A percentile compares a stretch with the other conserved stretches of the same genome.
phyloP scores from a whole-genome alignment of 805 yeast genomes.

The Teunomyces gatunensis region DNA sequence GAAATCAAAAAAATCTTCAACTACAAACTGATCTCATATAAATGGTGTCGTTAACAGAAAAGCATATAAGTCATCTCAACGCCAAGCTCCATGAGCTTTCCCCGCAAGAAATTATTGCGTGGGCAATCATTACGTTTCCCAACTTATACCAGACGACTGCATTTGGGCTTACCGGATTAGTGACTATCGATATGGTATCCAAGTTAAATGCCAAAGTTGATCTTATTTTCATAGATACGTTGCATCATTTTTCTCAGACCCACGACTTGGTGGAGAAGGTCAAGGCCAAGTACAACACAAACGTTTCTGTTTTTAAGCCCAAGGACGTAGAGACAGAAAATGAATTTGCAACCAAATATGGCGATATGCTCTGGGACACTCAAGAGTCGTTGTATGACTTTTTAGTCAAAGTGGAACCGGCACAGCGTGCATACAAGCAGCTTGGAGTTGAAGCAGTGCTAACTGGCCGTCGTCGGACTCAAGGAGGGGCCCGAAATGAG shows the following conservation, averaged over 20 bases:
- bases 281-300: slow-evolving; percentile 51
- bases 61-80: slow-evolving; percentile 67
- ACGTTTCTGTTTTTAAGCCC: slow-evolving; percentile 69
- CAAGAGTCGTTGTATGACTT: slow-evolving; percentile 82
- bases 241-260: slow-evolving; percentile 95
- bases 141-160: slow-evolving; percentile 88
- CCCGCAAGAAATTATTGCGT: slow-evolving; percentile 72
- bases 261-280: slow-evolving; percentile 65
- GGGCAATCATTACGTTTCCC: slow-evolving; percentile 86
- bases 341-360: slow-evolving; percentile 68
- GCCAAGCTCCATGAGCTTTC: slow-evolving; percentile 49
- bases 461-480: slow-evolving; percentile 88
- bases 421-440: slow-evolving; percentile 76
- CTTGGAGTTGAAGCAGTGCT: slow-evolving; percentile 78
- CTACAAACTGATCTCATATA: not conserved
- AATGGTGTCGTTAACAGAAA: slow-evolving; percentile 33
- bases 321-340: slow-evolving; percentile 48
- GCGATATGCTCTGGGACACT: slow-evolving; percentile 77
- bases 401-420: slow-evolving; percentile 89
- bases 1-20: not conserved
- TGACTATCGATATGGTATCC: slow-evolving; percentile 78
- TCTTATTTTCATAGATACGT: slow-evolving; percentile 82
- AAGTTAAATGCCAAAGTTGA: slow-evolving; percentile 53
- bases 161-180: slow-evolving; percentile 89
- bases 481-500: slow-evolving; percentile 78